A percentile compares a stretch with the other conserved stretches of the same genome.
Evolutionary conservation across 139 green algal genomes (phyloP).

Genomic region (Chlorella sorokiniana): DNA sequence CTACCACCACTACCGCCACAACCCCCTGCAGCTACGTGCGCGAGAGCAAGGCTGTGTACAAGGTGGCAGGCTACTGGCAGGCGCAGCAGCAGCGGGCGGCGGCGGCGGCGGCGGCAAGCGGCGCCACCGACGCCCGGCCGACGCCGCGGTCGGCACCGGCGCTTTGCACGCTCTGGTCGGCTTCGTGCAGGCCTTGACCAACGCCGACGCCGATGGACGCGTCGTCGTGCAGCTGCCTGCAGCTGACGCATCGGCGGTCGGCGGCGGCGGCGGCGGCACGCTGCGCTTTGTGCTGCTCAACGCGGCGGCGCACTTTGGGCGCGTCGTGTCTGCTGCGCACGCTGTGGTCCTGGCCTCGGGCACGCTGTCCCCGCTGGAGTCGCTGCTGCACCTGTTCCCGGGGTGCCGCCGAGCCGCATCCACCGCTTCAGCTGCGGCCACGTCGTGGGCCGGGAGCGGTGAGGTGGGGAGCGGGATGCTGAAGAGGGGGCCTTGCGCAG

Average conservation of each 20-base stretch:
- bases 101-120: conserved; percentile 21
- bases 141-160: conserved; percentile 1
- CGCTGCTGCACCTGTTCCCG: conserved; percentile 68
- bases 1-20: not conserved
- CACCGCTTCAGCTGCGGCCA: conserved; percentile 87
- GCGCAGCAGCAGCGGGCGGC: not conserved
- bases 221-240: conserved; percentile 68
- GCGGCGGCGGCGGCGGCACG: not conserved
- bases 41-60: conserved; percentile 84
- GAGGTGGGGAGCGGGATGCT: not conserved
- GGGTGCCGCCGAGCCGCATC: conserved; percentile 38
- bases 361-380: conserved; percentile 82
- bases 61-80: conserved; percentile 69
- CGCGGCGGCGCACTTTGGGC: conserved; percentile 77
- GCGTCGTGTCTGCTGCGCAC: conserved; percentile 52
- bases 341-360: conserved; percentile 90
- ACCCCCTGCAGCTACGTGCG: conserved; percentile 65
- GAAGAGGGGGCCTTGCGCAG: too few species aligned
- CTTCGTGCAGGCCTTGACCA: conserved; percentile 83
- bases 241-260: not conserved
- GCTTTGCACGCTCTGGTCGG: conserved; percentile 70
- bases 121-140: conserved; percentile 25
- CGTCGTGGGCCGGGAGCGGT: conserved; percentile 65
- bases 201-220: conserved; percentile 82
- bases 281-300: conserved; percentile 93